phyloP scores from a whole-genome alignment of 306 rosid genomes.

The Castanea crenata region DNA sequence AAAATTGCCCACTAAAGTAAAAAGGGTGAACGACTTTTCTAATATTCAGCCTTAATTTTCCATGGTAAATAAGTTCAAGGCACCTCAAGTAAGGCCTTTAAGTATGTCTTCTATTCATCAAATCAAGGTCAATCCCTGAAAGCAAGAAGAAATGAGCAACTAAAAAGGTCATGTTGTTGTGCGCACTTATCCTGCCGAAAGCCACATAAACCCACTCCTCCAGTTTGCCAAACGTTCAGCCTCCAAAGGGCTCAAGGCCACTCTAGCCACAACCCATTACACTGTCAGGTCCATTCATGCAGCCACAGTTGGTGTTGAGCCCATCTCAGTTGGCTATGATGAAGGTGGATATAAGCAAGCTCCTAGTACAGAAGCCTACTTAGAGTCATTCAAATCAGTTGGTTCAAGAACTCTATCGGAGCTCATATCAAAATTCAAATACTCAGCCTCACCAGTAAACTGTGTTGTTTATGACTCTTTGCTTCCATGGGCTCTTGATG shows the following conservation, averaged over 20 bases:
- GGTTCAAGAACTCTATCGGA: constrained; percentile 31
- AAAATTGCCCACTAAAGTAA: background rate
- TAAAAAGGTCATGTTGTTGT: constrained; percentile 12
- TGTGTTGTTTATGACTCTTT: constrained; percentile 42
- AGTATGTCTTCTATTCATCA: background rate
- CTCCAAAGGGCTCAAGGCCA: constrained; percentile 33
- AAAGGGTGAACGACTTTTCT: background rate
- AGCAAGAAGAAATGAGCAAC: constrained; percentile 12
- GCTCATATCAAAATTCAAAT: constrained; percentile 22
- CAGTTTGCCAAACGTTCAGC: constrained; percentile 45
- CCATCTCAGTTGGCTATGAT: constrained; percentile 37
- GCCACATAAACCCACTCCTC: background rate
- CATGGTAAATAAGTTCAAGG: background rate
- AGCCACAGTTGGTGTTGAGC: constrained; percentile 2
- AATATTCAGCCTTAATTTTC: background rate
- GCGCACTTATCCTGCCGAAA: constrained; percentile 12
- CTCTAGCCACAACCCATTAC: constrained; percentile 36
- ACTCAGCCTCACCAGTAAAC: constrained; percentile 21
- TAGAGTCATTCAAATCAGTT: constrained; percentile 25
- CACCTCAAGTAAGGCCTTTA: background rate
- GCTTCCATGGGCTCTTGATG: constrained; percentile 45
- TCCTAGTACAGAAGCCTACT: constrained; percentile 25
- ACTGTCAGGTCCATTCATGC: constrained; percentile 27
- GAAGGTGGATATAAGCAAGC: constrained; percentile 34
- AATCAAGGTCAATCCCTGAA: background rate